Conservation (phyloP, 345 rosid genomes). For the Brassica nigra region DNA sequence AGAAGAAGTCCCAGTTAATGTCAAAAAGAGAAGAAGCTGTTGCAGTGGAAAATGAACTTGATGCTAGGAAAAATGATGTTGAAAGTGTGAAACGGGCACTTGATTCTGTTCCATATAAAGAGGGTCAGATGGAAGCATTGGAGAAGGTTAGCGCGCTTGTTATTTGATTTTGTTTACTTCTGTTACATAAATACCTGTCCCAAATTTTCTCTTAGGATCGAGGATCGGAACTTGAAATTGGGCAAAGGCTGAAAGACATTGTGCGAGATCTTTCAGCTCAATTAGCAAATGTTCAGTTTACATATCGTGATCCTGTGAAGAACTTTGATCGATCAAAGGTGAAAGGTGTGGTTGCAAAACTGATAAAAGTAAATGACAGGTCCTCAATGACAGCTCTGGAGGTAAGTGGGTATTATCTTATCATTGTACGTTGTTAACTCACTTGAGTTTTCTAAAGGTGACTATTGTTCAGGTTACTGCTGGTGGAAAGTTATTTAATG, state of each 20-base stretch:
- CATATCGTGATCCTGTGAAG: conserved; percentile 78
- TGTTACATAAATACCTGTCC: conserved; percentile 19
- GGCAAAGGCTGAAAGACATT: conserved; percentile 78
- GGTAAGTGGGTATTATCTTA: conserved; percentile 46
- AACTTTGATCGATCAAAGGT: conserved; percentile 90
- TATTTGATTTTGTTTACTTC: conserved; percentile 3
- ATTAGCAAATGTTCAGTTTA: conserved; percentile 80
- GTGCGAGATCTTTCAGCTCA: conserved; percentile 70
- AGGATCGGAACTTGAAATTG: conserved; percentile 65
- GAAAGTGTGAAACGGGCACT: conserved; percentile 55
- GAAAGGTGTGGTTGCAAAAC: conserved; percentile 95
- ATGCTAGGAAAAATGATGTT: conserved; percentile 64
- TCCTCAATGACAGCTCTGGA: conserved; percentile 88
- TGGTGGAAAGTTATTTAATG: conserved; percentile 86
- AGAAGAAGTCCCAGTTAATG: conserved; percentile 64
- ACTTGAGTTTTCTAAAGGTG: conserved; percentile 14
- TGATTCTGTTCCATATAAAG: conserved; percentile 66
- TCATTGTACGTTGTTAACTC: conserved; percentile 13
- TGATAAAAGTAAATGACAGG: conserved; percentile 81
- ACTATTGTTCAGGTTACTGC: conserved; percentile 72
- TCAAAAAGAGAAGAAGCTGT: conserved; percentile 83
- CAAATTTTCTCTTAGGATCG: conserved; percentile 59
- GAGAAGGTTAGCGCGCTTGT: conserved; percentile 59
- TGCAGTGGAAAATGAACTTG: conserved; percentile 73
- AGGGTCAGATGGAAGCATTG: conserved; percentile 88